Percentiles rank a stretch among this genome's conserved stretches.
phyloP scores from a whole-genome alignment of 2,329 filamentous ascomycete species.

The Curvularia spicifera region DNA sequence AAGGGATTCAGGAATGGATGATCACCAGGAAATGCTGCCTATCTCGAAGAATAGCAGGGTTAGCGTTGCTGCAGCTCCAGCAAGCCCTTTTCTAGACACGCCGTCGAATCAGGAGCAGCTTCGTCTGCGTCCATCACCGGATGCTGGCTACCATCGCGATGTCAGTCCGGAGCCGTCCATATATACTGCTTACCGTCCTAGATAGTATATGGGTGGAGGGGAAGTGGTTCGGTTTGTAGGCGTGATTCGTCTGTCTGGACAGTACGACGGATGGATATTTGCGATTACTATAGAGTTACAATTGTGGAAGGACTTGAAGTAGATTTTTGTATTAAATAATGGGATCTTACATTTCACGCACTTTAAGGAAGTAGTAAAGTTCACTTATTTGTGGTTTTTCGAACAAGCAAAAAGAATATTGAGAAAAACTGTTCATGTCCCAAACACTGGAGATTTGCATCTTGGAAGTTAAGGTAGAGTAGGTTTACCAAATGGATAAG shows the following conservation, averaged over 20 bases:
- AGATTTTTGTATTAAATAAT: no score
- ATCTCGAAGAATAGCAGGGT: neutral
- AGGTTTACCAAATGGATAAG: no score
- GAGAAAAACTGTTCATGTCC: no score
- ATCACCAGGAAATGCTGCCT: conserved; percentile 17
- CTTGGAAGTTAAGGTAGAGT: no score
- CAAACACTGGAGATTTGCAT: no score
- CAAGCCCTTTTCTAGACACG: conserved; percentile 10
- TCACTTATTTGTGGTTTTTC: no score
- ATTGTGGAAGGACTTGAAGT: neutral
- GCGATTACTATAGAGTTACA: neutral
- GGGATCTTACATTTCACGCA: no score
- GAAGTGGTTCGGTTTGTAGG: conserved; percentile 3
- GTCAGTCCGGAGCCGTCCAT: conserved; percentile 16
- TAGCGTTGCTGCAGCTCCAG: conserved; percentile 7
- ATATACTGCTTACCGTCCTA: conserved; percentile 19
- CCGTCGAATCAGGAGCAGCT: conserved; percentile 6
- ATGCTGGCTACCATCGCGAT: conserved; percentile 12
- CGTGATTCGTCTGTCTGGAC: conserved; percentile 38
- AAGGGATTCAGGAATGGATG: conserved; percentile 11
- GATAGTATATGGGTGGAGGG: conserved; percentile 6
- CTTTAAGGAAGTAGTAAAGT: no score
- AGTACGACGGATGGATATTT: conserved; percentile 11
- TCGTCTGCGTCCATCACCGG: conserved; percentile 17
- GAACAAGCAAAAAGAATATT: no score